Base-by-base conservation (phyloP, 768 basidiomycete species). In the Xerocomellus chrysenteron region DNA sequence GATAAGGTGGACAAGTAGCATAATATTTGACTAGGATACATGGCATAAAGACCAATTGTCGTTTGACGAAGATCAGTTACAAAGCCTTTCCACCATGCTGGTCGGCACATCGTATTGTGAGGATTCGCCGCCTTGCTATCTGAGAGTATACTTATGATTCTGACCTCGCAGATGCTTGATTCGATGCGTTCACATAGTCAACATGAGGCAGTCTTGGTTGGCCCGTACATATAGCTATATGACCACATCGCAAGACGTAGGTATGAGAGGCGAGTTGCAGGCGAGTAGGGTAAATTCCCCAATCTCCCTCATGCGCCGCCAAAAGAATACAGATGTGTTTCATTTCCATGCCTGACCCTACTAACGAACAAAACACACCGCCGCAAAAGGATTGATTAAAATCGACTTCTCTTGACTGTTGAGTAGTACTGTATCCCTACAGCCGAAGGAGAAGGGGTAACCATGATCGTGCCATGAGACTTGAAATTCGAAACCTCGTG, bases 51-150 rank as follows among this genome's bases (percentile, higher is more conserved):
- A 96, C 72, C 90, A 94, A 66, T 79, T 83, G 49, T 79, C 81
- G 50, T 95, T 96, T 70, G 85, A 92, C 65, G 93, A 96, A 72
- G 93, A 95, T 66, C 93, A 94, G 65, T 72, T 94, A 47, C 88
- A 91, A 68, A 88, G 84, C 62, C 80, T 96, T 62, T 90, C 91
- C 26, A 86, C 87, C 39, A 93, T 94, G 84, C 78, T 95, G 37
- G 90, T 92, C 30, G 93, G 93, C 43, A 95, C 91, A 47, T 94
- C 90, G 16, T 92, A 92, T 68, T 92, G 89, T 90, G 67, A 76
- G 86, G 76, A 50, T 43, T 52, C 48, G 50, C 9, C 14, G 46
- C 58, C 14, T 33, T n/a, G 30, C 32, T 42, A n/a, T 37, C 9
- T 48, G 52, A 47, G 24, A 50, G 42, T 21, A 44, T 46, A 33